Evolutionary conservation across 139 green algal genomes (phyloP).

Genomic region (Chlamydomonas schloesseri): DNA sequence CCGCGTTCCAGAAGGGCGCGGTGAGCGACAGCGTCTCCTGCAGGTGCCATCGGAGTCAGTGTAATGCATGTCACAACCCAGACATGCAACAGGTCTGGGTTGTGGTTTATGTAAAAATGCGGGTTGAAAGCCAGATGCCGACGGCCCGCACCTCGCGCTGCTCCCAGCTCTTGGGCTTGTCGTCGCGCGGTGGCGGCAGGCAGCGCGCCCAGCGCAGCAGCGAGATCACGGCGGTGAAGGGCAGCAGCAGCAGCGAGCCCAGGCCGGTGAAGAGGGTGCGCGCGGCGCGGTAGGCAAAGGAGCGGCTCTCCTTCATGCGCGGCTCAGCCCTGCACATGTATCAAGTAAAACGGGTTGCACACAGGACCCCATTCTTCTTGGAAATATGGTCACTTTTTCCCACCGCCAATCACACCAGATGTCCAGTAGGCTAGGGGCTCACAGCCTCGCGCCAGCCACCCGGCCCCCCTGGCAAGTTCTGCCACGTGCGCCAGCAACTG

Average conservation of each 20-base stretch:
- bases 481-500: too few species aligned
- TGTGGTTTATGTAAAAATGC: too few species aligned
- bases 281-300: neutral
- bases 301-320: neutral
- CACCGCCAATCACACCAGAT: too few species aligned
- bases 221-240: neutral
- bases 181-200: neutral
- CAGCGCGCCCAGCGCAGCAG: neutral
- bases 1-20: conserved; percentile 54
- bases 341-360: neutral
- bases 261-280: neutral
- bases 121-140: too few species aligned
- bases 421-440: too few species aligned
- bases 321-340: neutral
- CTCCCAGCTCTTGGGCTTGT: conserved; percentile 22
- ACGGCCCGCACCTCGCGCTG: conserved; percentile 48
- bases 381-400: too few species aligned
- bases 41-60: neutral
- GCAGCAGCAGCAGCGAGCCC: neutral
- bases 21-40: conserved; percentile 37
- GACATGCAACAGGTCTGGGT: neutral
- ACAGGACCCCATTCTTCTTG: too few species aligned
- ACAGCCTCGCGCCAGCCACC: too few species aligned
- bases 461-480: too few species aligned
- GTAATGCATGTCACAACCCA: neutral